Evolutionary conservation across 495 filamentous ascomycete genomes (phyloP), one percentile per base, ranked within the genome.

Genomic region (Niebla homalea): DNA sequence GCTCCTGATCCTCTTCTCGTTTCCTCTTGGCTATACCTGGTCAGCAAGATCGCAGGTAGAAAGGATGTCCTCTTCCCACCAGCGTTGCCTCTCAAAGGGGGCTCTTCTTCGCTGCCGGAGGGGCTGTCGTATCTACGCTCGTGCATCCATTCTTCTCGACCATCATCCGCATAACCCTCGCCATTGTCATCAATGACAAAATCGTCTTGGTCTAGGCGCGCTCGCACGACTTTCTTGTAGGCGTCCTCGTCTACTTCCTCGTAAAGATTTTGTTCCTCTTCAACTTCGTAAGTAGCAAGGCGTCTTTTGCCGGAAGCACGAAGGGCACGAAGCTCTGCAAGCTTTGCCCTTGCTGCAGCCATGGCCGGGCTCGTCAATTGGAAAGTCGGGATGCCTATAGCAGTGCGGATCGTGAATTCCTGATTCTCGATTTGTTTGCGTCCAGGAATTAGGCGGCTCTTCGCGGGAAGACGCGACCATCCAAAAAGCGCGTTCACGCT

Each of bases 101-200:
- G 59, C 47, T 83, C 85, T 18, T 78, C 80, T 20, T 87, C 84
- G 57, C 83, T 87, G 56, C 85, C 87, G 6, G 72, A 74, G 29
- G 68, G 71, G 55, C 80, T 80, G 53, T 79, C 72, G 57, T 86
- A 81, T 37, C 60, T 66, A 18, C 68, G 75, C 54, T 84, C 78
- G 50, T 74, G 71, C 54, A 93, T 87, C 93, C 92, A 98, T 41
- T 95, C 92, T 62, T 98, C 92, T 44, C 92, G 85, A 49, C 92
- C 92, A 62, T 98, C 93, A 60, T 98, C 92, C 46, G 85, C 90
- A 62, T 98, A 98, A 22, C 88, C 87, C 53, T 85, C 85, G 46
- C 88, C 89, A 67, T 93, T 89, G 66, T 92, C 85, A 65, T 93
- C 87, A 47, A 98, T 86, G 49, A 98, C 90, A 52, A 98, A 98